These are phyloP conservation scores for Solidago caesia DNA, from an alignment of 129 eudicot species.

Conservation along the genomic window DNA sequence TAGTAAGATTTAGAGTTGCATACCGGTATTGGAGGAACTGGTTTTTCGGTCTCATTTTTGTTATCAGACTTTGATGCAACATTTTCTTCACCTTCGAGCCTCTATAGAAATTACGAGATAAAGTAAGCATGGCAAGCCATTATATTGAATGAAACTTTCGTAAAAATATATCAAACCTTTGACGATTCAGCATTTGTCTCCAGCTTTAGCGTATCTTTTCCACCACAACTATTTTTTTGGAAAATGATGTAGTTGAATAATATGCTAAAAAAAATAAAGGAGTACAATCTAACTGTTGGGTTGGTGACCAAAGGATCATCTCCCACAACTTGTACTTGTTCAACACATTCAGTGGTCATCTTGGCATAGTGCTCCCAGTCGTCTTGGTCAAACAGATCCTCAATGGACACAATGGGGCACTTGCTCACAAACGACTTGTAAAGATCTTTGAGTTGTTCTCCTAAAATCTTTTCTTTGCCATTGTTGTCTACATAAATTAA, in stretches of 20 bases:
- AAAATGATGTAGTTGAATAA: slow-evolving; percentile 46
- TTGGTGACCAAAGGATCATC: slow-evolving; percentile 97
- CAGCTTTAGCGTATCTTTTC: slow-evolving; percentile 64
- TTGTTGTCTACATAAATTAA: slow-evolving; percentile 57
- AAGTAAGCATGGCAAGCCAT: neutral
- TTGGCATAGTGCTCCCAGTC: slow-evolving; percentile 93
- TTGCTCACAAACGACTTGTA: slow-evolving; percentile 86
- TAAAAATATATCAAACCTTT: slow-evolving; percentile 47
- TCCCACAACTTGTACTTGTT: slow-evolving; percentile 90
- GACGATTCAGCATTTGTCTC: slow-evolving; percentile 74
- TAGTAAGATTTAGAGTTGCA: neutral
- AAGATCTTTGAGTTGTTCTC: slow-evolving; percentile 86
- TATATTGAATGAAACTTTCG: neutral
- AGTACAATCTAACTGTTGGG: slow-evolving; percentile 61
- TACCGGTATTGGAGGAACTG: slow-evolving; percentile 55
- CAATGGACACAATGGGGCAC: slow-evolving; percentile 96
- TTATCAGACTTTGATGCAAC: slow-evolving; percentile 46
- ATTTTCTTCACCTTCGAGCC: slow-evolving; percentile 46
- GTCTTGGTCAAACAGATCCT: slow-evolving; percentile 97
- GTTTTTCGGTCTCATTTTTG: slow-evolving; percentile 64
- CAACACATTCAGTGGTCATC: slow-evolving; percentile 76
- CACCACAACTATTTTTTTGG: slow-evolving; percentile 62
- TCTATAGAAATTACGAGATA: slow-evolving; percentile 31
- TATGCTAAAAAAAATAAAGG: neutral
- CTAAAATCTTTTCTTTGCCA: slow-evolving; percentile 80